A percentile compares a stretch with the other conserved stretches of the same genome.
phyloP scores from a whole-genome alignment of 169 alveolate species.

The Blepharisma undulans region DNA sequence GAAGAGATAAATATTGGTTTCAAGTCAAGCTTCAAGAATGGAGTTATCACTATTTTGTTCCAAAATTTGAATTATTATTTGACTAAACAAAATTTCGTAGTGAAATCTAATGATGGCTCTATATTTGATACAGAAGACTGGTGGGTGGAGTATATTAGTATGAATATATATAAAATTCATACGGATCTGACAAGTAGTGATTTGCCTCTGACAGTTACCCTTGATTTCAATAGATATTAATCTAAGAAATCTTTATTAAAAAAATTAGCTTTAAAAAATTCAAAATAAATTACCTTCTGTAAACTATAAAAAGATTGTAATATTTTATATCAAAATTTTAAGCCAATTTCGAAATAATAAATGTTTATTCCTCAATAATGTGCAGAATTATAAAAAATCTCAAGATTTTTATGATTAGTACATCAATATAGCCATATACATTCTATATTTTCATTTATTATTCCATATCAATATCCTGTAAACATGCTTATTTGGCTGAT shows the following conservation, averaged over 20 bases:
- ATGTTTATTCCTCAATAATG: no score
- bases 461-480: not conserved
- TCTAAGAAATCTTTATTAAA: no score
- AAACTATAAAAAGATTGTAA: no score
- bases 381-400: no score
- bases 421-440: no score
- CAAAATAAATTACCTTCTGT: no score
- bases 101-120: not conserved
- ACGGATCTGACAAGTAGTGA: not conserved
- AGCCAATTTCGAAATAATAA: no score
- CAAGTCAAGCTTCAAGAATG: not conserved
- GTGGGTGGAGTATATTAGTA: not conserved
- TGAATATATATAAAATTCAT: not conserved
- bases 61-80: no score
- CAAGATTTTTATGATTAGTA: no score
- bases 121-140: not conserved
- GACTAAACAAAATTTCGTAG: not conserved
- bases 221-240: not conserved
- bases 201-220: not conserved
- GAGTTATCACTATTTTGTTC: not conserved
- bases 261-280: no score
- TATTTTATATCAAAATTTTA: no score
- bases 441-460: not conserved
- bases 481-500: not conserved
- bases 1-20: not conserved